These are phyloP conservation scores for Apiospora phragmitis DNA, from an alignment of 2,329 filamentous ascomycete genomes.

Conservation along the genomic window DNA sequence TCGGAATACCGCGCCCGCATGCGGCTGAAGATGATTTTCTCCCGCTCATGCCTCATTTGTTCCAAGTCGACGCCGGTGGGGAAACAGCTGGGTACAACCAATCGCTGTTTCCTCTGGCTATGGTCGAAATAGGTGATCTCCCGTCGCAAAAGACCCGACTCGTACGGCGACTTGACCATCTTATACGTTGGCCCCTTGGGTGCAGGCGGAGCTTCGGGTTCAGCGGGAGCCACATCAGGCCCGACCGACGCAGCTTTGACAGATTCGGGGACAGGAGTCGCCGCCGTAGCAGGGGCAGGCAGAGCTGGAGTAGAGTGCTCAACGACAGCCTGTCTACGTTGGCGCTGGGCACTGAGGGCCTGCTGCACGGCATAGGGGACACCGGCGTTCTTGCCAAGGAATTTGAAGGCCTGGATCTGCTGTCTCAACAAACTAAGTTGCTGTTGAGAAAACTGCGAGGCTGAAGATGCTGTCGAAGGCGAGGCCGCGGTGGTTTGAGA, in stretches of 20 bases:
- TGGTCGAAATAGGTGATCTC: constrained; percentile 81
- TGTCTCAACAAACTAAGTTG: constrained; percentile 78
- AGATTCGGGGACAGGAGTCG: constrained; percentile 34
- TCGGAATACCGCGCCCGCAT: constrained; percentile 84
- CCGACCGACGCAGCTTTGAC: constrained; percentile 35
- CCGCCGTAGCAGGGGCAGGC: constrained; percentile 41
- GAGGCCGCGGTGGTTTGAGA: constrained; percentile 33
- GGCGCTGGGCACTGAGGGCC: constrained; percentile 74
- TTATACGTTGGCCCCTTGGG: constrained; percentile 61
- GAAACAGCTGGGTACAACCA: constrained; percentile 84
- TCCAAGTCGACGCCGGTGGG: constrained; percentile 87
- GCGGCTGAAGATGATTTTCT: constrained; percentile 85
- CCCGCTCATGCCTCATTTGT: constrained; percentile 80
- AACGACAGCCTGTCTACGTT: constrained; percentile 60
- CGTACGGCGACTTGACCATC: constrained; percentile 74
- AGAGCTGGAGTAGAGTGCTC: constrained; percentile 46
- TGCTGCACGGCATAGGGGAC: constrained; percentile 79
- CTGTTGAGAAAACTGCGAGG: constrained; percentile 68
- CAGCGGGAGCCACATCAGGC: constrained; percentile 29
- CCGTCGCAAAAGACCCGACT: constrained; percentile 50
- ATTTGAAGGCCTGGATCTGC: constrained; percentile 90
- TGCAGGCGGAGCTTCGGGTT: constrained; percentile 29
- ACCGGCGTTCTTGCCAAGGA: constrained; percentile 82
- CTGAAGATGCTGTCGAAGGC: constrained; percentile 32
- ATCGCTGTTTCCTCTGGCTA: constrained; percentile 70